Evolutionary conservation across 768 basidiomycete genomes (phyloP), one percentile per base, ranked within the genome.

Genomic region (Suillus brevipes): DNA sequence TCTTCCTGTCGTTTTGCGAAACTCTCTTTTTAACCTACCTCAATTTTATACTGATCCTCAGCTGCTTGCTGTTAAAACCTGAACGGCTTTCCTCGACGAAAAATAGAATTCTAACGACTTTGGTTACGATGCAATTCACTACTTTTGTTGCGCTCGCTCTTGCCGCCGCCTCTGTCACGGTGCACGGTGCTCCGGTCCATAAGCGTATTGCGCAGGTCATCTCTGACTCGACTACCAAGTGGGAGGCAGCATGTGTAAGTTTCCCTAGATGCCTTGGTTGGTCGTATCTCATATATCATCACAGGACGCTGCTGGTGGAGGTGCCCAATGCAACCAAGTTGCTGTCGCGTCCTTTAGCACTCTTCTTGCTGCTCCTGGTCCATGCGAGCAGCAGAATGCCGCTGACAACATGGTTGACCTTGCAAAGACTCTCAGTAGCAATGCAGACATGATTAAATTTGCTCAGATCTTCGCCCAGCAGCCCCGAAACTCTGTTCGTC

Each of bases 401-500:
- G 85, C 82, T 31, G 86, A 87, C 66, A 63, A 74, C 18, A 83
- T 86, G 81, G 77, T 87, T 53, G 78, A 82, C 72, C 68, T 84
- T 16, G 78, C 77, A 14, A 76, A 82, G 70, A 71, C 75, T 9
- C 80, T 86, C 53, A 79, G 80, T 59, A 84, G 79, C 59, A 68
- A 83, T 69, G 62, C 79, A 0, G 68, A 79, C 28, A 84, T 85
- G 84, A 85, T 87, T 73, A 73, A 65, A 36, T 72, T 83, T 45
- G 75, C 86, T 3, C 85, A 86, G 69, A 78, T 87, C 55, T 87
- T 85, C 64, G 77, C 69, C 6, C 85, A 87, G 73, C 87, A 87
- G 74, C 82, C 86, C 0, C 81, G 86, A 52, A 87, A 87, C 72
- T 78, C 84, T 34, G 82, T 84, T 67, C 66, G 82, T 73, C 45